These are phyloP conservation scores for Eucalyptus melliodora DNA, from an alignment of 345 rosid genomes.

Conservation along the genomic window DNA sequence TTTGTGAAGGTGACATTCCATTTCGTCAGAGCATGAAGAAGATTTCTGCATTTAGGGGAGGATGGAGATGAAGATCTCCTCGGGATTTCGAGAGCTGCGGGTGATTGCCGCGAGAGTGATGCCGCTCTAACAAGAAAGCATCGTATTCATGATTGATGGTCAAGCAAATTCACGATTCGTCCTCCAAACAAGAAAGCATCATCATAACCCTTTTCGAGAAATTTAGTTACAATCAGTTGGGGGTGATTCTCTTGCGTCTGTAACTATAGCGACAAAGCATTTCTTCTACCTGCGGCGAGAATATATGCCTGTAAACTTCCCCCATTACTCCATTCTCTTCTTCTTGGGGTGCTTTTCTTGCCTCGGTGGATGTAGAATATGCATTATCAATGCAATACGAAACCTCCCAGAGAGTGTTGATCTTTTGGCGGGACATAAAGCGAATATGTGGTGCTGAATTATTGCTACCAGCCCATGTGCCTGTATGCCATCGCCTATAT, in stretches of 20 bases:
- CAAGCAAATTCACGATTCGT: neutral
- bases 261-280: no score
- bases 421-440: no score
- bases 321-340: neutral
- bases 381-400: no score
- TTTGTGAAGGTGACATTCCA: slow-evolving; percentile 75
- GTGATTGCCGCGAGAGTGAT: neutral
- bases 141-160: neutral
- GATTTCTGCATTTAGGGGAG: neutral
- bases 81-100: neutral
- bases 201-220: no score
- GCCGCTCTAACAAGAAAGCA: neutral
- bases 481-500: no score
- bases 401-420: no score
- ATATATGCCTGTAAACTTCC: neutral
- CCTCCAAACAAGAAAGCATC: neutral
- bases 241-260: no score
- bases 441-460: no score
- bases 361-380: no score
- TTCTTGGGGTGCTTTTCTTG: no score
- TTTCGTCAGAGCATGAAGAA: slow-evolving; percentile 4
- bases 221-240: no score
- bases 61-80: neutral
- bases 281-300: neutral
- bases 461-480: no score